A percentile compares a stretch with the other conserved stretches of the same genome.
These are phyloP conservation scores for Circinella minor DNA, from an alignment of 371 early-diverging fungal species.

Conservation along the genomic window DNA sequence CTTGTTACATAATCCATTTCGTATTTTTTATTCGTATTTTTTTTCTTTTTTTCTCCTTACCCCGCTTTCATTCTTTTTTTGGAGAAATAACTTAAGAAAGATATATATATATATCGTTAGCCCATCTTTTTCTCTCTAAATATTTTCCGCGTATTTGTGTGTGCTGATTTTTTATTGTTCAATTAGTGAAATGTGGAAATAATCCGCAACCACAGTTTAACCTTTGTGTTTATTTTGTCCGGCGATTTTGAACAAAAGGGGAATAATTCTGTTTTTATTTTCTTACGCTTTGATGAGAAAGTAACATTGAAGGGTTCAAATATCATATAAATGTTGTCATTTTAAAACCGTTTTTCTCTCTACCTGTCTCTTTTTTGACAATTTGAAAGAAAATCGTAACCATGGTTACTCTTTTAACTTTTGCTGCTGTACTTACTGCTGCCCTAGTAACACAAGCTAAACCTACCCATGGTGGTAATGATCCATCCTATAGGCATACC, in stretches of 20 bases:
- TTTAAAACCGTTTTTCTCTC: no score
- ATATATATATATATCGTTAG: neutral
- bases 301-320: no score
- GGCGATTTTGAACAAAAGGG: neutral
- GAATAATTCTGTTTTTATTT: neutral
- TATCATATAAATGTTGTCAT: no score
- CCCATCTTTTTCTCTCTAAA: neutral
- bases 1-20: slow-evolving; percentile 1
- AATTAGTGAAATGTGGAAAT: neutral
- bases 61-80: neutral
- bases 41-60: neutral
- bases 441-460: neutral
- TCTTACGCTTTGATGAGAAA: neutral
- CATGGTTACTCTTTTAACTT: neutral
- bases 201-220: neutral
- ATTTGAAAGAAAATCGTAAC: neutral
- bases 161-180: neutral
- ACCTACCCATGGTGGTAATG: neutral
- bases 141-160: neutral
- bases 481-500: slow-evolving; percentile 23
- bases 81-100: neutral
- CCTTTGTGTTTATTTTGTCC: neutral
- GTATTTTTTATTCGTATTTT: slow-evolving; percentile 1
- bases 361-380: no score
- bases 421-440: neutral